phyloP scores from a whole-genome alignment of 139 green algal genomes.

The Chlorella ohadii region DNA sequence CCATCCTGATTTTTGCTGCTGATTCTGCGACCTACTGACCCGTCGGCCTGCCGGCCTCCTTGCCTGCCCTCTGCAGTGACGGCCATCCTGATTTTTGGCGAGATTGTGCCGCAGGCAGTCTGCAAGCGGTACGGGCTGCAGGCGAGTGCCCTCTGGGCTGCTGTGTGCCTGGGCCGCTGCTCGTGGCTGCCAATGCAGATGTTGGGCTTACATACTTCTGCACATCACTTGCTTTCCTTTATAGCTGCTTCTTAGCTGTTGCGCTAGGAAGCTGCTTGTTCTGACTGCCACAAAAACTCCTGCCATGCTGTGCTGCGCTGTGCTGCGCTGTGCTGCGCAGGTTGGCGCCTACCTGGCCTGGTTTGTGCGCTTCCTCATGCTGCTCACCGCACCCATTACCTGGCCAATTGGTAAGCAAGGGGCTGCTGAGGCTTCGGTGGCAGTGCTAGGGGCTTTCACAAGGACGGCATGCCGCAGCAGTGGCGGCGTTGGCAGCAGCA shows the following conservation, averaged over 20 bases:
- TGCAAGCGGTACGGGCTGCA: slow-evolving; percentile 57
- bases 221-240: too few relatives aligned
- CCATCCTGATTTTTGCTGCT: slow-evolving; percentile 90
- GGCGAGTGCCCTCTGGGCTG: not conserved
- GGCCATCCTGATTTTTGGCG: slow-evolving; percentile 88
- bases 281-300: not conserved
- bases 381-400: slow-evolving; percentile 41
- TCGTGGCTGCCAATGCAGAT: too few relatives aligned
- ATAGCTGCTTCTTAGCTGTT: too few relatives aligned
- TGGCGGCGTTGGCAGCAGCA: too few relatives aligned
- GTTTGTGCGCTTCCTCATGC: slow-evolving; percentile 52
- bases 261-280: not conserved
- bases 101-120: slow-evolving; percentile 71
- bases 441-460: too few relatives aligned
- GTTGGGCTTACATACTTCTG: too few relatives aligned
- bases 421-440: too few relatives aligned
- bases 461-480: too few relatives aligned
- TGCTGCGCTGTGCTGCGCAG: not conserved
- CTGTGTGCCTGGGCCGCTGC: too few relatives aligned
- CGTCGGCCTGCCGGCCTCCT: too few relatives aligned
- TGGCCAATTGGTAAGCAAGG: slow-evolving; percentile 66
- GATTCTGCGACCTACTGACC: too few relatives aligned
- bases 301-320: not conserved
- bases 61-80: slow-evolving; percentile 26
- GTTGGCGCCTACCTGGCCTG: slow-evolving; percentile 52